These are phyloP conservation scores for Pseudocercospora crystallina DNA, from an alignment of 2,329 filamentous ascomycete genomes.

Conservation along the genomic window DNA sequence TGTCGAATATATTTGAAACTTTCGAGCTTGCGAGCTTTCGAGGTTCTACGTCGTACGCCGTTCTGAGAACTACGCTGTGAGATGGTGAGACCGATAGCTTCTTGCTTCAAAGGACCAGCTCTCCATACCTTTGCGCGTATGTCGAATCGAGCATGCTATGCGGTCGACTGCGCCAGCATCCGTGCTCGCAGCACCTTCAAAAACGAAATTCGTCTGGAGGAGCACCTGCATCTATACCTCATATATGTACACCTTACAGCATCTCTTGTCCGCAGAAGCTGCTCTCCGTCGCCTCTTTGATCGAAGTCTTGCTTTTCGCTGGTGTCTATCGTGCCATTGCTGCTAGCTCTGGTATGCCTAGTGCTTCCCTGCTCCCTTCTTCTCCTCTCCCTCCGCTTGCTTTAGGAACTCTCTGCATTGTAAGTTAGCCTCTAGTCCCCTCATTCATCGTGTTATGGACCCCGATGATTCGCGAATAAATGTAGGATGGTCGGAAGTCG, in stretches of 20 bases:
- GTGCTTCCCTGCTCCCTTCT: constrained; percentile 20
- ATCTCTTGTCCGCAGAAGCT: background rate
- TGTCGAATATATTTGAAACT: no score
- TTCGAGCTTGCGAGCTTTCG: no score
- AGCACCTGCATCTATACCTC: constrained; percentile 14
- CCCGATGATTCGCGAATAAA: background rate
- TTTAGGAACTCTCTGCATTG: constrained; percentile 25
- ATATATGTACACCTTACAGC: constrained; percentile 7
- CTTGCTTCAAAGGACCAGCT: no score
- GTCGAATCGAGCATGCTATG: no score
- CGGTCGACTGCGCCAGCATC: no score
- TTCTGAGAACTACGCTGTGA: no score
- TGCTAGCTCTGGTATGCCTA: background rate
- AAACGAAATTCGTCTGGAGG: background rate
- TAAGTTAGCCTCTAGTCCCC: constrained; percentile 3
- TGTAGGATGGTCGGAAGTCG: constrained; percentile 28
- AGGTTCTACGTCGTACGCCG: no score
- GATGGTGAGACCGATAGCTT: no score
- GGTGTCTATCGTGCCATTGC: background rate
- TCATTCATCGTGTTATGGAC: background rate
- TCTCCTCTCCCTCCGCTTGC: constrained; percentile 20
- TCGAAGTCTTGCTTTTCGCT: background rate
- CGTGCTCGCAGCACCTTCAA: no score
- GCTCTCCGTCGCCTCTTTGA: background rate
- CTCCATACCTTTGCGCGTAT: no score